A percentile compares a stretch with the other conserved stretches of the same genome.
phyloP scores from a whole-genome alignment of 805 yeast species.

The Barnettozyma sucrosica region DNA sequence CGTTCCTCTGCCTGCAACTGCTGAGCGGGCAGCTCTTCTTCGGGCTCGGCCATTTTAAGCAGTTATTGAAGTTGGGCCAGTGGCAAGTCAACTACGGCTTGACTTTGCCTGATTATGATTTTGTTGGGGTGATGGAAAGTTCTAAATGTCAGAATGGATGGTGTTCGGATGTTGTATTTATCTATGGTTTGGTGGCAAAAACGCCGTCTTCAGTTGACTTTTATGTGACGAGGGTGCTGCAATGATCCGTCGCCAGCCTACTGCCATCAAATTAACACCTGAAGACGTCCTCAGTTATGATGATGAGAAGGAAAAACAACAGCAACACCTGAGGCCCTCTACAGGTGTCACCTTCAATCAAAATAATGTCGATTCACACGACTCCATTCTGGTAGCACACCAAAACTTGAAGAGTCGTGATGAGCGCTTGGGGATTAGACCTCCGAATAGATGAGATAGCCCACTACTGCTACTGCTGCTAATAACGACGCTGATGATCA shows the following conservation, averaged over 20 bases:
- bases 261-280: conserved; percentile 58
- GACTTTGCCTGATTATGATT: background rate
- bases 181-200: background rate
- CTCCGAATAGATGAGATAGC: conserved; percentile 5
- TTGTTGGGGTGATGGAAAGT: background rate
- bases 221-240: background rate
- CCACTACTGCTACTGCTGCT: background rate
- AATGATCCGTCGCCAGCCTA: conserved; percentile 71
- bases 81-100: background rate
- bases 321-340: conserved; percentile 3
- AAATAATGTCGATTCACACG: conserved; percentile 12
- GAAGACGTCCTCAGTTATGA: conserved; percentile 48
- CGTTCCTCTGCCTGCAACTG: conserved; percentile 29
- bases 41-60: background rate
- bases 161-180: conserved; percentile 1
- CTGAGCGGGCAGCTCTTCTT: background rate
- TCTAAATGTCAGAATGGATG: background rate
- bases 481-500: background rate
- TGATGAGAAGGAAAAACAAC: conserved; percentile 19
- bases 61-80: background rate
- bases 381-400: conserved; percentile 6
- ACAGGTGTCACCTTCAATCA: conserved; percentile 14
- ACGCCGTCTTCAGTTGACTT: background rate
- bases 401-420: conserved; percentile 15
- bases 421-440: conserved; percentile 21